phyloP scores from a whole-genome alignment of 2,329 filamentous ascomycete genomes.

The Nigrospora sphaerica region DNA sequence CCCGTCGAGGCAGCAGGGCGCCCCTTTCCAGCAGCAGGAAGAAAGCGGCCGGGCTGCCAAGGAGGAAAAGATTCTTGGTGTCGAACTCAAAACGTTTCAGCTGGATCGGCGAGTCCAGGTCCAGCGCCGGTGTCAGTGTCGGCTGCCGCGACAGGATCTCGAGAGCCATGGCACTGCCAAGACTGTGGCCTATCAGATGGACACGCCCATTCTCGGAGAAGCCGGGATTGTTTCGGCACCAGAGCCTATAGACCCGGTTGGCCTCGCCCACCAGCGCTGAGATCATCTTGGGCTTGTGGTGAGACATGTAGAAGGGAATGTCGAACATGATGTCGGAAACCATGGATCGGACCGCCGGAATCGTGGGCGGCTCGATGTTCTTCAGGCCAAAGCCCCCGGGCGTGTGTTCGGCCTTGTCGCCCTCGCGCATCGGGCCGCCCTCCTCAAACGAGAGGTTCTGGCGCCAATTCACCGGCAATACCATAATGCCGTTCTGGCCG shows the following conservation, averaged over 20 bases:
- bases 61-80: constrained; percentile 81
- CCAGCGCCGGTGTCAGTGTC: constrained; percentile 52
- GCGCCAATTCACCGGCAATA: constrained; percentile 90
- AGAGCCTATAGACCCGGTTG: constrained; percentile 90
- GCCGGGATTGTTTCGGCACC: constrained; percentile 88
- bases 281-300: constrained; percentile 94
- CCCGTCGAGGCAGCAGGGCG: constrained; percentile 66
- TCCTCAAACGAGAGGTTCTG: constrained; percentile 84
- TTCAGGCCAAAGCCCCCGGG: constrained; percentile 60
- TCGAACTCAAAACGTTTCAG: constrained; percentile 79
- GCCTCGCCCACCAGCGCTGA: constrained; percentile 81
- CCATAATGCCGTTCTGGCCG: constrained; percentile 85
- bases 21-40: constrained; percentile 80
- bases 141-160: constrained; percentile 89
- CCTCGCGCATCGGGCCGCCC: constrained; percentile 52
- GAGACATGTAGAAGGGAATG: constrained; percentile 94
- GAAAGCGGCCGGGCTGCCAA: constrained; percentile 85
- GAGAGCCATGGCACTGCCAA: constrained; percentile 90
- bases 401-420: constrained; percentile 44
- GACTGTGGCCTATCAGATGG: constrained; percentile 86
- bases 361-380: constrained; percentile 85
- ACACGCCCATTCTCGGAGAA: constrained; percentile 78
- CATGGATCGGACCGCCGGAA: constrained; percentile 86
- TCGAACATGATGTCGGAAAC: constrained; percentile 98
- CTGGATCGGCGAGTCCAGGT: constrained; percentile 32